Conservation (phyloP, 495 filamentous ascomycete genomes). For the Platismatia glauca region DNA sequence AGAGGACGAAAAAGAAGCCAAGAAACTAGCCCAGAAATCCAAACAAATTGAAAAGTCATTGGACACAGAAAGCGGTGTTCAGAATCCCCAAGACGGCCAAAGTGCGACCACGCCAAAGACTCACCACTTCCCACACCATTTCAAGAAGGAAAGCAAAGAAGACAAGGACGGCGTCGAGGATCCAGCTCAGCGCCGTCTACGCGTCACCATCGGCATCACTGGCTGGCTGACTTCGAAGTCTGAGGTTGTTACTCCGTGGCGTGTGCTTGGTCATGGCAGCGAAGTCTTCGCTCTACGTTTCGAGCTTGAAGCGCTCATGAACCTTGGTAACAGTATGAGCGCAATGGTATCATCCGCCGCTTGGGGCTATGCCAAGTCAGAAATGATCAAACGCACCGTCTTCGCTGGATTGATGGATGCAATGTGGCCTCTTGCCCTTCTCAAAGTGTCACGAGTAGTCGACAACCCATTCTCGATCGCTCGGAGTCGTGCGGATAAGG, state of each 20-base stretch:
- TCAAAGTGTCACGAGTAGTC: conserved; percentile 72
- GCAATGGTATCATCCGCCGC: conserved; percentile 66
- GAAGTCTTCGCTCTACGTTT: conserved; percentile 80
- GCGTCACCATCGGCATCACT: conserved; percentile 72
- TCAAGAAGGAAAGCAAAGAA: conserved; percentile 17
- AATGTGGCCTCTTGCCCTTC: conserved; percentile 64
- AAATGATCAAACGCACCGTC: conserved; percentile 69
- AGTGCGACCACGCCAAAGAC: neutral
- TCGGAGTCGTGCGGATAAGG: conserved; percentile 76
- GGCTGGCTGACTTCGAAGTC: conserved; percentile 71
- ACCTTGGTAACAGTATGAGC: conserved; percentile 66
- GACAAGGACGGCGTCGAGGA: conserved; percentile 16
- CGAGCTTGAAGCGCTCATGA: conserved; percentile 68
- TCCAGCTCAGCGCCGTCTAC: conserved; percentile 49
- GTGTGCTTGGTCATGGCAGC: conserved; percentile 55
- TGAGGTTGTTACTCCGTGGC: conserved; percentile 69
- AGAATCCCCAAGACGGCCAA: conserved; percentile 5
- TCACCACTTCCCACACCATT: neutral
- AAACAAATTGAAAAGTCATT: conserved; percentile 4
- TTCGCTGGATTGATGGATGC: conserved; percentile 63
- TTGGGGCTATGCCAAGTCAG: conserved; percentile 66
- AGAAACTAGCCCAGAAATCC: conserved; percentile 26
- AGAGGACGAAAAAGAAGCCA: conserved; percentile 13
- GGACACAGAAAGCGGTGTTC: conserved; percentile 4
- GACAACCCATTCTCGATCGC: conserved; percentile 87